phyloP scores from a whole-genome alignment of 1,139 yeast species.

The Geotrichum australiense region DNA sequence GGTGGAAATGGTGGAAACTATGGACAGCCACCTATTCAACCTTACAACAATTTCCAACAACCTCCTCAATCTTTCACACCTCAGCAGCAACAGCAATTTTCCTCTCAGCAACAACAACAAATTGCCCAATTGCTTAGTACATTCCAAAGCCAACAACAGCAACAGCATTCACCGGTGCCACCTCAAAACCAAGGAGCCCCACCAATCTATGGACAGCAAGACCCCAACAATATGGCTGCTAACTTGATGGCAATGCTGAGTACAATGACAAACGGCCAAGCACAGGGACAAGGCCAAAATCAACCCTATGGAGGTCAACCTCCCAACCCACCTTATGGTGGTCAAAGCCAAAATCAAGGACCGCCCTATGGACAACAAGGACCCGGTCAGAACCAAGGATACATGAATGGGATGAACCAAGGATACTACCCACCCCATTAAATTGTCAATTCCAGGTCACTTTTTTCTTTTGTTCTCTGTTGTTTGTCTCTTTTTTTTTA shows the following conservation, averaged over 20 bases:
- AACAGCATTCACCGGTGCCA: background rate
- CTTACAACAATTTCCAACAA: slow-evolving; percentile 9
- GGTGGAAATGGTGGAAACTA: slow-evolving; percentile 32
- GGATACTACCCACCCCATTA: slow-evolving; percentile 1
- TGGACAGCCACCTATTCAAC: slow-evolving; percentile 26
- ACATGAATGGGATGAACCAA: background rate
- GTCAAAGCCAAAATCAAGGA: too few relatives aligned
- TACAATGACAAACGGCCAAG: slow-evolving; percentile 5
- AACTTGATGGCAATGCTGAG: slow-evolving; percentile 17
- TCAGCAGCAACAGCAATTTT: background rate
- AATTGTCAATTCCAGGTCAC: background rate
- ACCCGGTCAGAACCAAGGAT: slow-evolving; percentile 1
- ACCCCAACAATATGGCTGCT: slow-evolving; percentile 17
- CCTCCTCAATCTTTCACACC: too few relatives aligned
- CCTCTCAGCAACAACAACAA: slow-evolving; percentile 13
- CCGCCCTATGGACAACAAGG: too few relatives aligned
- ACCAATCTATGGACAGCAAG: slow-evolving; percentile 11
- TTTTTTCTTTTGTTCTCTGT: background rate
- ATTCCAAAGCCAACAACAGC: slow-evolving; percentile 13
- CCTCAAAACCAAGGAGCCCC: slow-evolving; percentile 2
- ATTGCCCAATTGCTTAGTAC: slow-evolving; percentile 14
- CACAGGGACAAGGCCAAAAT: slow-evolving; percentile 1
- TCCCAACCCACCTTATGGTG: too few relatives aligned
- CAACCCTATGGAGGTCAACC: too few relatives aligned
- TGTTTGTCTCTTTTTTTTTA: background rate